These are phyloP conservation scores for Butyriboletus loyo DNA, from an alignment of 768 basidiomycete genomes.

Conservation along the genomic window DNA sequence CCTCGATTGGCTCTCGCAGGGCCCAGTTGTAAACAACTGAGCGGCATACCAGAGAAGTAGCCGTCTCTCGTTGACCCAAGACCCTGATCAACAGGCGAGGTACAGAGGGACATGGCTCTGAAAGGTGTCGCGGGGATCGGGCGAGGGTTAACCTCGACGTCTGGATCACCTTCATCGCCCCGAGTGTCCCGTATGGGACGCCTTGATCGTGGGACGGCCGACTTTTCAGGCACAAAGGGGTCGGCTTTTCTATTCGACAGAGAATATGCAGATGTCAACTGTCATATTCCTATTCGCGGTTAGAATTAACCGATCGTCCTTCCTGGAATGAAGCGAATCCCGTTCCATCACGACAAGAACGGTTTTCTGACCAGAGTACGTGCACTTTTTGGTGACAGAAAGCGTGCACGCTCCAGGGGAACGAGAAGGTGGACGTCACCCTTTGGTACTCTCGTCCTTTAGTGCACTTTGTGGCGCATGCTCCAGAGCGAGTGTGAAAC, in stretches of 20 bases:
- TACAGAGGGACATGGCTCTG: slow-evolving; percentile 32
- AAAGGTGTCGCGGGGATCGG: slow-evolving; percentile 59
- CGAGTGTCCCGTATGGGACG: slow-evolving; percentile 11
- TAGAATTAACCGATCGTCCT: not conserved
- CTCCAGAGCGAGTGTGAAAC: slow-evolving; percentile 19
- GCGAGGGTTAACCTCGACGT: slow-evolving; percentile 21
- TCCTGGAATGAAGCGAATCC: fast-evolving
- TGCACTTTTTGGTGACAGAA: not conserved
- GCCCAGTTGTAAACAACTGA: slow-evolving; percentile 54
- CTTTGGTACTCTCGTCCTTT: slow-evolving; percentile 16
- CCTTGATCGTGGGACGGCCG: slow-evolving; percentile 5
- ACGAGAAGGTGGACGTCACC: slow-evolving; percentile 15
- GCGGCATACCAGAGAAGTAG: slow-evolving; percentile 68
- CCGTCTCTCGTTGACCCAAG: slow-evolving; percentile 36
- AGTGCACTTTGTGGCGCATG: slow-evolving; percentile 30
- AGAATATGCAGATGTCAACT: not conserved
- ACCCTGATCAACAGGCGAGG: slow-evolving; percentile 34
- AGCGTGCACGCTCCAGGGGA: slow-evolving; percentile 10
- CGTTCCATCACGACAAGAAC: not conserved
- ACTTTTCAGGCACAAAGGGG: fast-evolving
- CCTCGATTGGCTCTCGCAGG: slow-evolving; percentile 61
- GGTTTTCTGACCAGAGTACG: not conserved
- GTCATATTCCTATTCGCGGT: not conserved
- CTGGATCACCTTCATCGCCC: slow-evolving; percentile 11
- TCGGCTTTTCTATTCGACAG: not conserved